These are phyloP conservation scores for Exophiala sideris DNA, from an alignment of 2,329 filamentous ascomycete genomes.

Conservation along the genomic window DNA sequence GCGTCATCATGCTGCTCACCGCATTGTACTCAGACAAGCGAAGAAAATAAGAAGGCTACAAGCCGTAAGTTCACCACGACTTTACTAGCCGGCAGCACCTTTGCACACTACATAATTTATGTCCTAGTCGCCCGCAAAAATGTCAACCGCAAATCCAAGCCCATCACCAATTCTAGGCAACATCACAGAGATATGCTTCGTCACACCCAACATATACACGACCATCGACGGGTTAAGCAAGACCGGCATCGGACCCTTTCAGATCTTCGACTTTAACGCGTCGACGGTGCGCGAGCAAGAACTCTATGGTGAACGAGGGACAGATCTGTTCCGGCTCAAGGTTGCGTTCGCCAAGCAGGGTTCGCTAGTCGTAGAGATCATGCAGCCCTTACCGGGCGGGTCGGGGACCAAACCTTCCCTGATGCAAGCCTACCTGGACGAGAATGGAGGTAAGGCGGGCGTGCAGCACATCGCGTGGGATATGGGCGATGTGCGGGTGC, in stretches of 20 bases:
- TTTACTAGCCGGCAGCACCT: too few species aligned
- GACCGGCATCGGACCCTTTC: conserved; percentile 21
- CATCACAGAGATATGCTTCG: conserved; percentile 22
- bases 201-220: conserved; percentile 9
- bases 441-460: not conserved
- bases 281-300: conserved; percentile 6
- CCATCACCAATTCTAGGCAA: conserved; percentile 13
- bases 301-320: conserved; percentile 6
- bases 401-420: not conserved
- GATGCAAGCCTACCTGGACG: not conserved
- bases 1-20: too few species aligned
- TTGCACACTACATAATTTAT: too few species aligned
- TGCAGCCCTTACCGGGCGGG: conserved; percentile 12
- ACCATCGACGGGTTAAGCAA: conserved; percentile 21
- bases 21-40: too few species aligned
- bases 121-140: too few species aligned
- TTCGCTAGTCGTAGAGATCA: conserved; percentile 17
- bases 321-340: conserved; percentile 15
- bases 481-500: not conserved
- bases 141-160: not conserved
- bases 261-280: conserved; percentile 17
- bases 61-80: not conserved
- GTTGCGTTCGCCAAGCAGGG: conserved; percentile 22
- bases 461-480: not conserved
- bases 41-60: too few species aligned